These are phyloP conservation scores for Brettanomyces bruxellensis DNA, from an alignment of 805 yeast species.

Conservation along the genomic window DNA sequence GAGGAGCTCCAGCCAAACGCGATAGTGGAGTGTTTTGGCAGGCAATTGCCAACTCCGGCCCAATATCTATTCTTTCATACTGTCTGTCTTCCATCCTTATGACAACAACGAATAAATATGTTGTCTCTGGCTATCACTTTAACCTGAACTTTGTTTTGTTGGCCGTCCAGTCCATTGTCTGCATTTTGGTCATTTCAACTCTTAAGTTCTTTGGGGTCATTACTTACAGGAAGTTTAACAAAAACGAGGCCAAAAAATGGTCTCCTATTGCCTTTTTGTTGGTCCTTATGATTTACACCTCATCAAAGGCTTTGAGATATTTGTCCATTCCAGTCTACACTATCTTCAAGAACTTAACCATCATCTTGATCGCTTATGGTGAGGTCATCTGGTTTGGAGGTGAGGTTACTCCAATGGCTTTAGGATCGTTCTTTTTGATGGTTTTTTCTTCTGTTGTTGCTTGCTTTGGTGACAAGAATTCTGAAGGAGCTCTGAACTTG, in stretches of 20 bases:
- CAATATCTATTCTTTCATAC: slow-evolving; percentile 69
- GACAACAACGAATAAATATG: slow-evolving; percentile 97
- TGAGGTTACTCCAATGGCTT: slow-evolving; percentile 77
- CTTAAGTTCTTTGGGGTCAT: slow-evolving; percentile 69
- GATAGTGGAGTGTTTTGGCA: neutral
- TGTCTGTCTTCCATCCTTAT: slow-evolving; percentile 91
- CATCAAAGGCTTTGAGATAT: slow-evolving; percentile 88
- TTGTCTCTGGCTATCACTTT: slow-evolving; percentile 63
- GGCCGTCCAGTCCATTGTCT: slow-evolving; percentile 82
- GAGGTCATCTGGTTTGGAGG: slow-evolving; percentile 98
- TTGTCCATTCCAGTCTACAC: slow-evolving; percentile 94
- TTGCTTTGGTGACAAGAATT: slow-evolving; percentile 60
- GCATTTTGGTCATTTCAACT: slow-evolving; percentile 63
- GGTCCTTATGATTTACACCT: slow-evolving; percentile 92
- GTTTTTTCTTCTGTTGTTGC: slow-evolving; percentile 95
- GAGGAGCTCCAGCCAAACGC: neutral
- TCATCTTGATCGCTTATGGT: slow-evolving; percentile 94
- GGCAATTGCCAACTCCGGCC: slow-evolving; percentile 42
- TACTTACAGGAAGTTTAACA: slow-evolving; percentile 78
- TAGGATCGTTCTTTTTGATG: slow-evolving; percentile 84
- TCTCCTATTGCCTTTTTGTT: slow-evolving; percentile 85
- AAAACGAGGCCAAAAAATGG: slow-evolving; percentile 90
- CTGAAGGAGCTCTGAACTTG: slow-evolving; percentile 31
- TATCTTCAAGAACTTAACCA: slow-evolving; percentile 94
- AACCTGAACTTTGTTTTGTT: slow-evolving; percentile 81